A percentile compares a stretch with the other conserved stretches of the same genome.
Conservation (phyloP, 257 asterid species). For the Nicotiana obtusifolia region DNA sequence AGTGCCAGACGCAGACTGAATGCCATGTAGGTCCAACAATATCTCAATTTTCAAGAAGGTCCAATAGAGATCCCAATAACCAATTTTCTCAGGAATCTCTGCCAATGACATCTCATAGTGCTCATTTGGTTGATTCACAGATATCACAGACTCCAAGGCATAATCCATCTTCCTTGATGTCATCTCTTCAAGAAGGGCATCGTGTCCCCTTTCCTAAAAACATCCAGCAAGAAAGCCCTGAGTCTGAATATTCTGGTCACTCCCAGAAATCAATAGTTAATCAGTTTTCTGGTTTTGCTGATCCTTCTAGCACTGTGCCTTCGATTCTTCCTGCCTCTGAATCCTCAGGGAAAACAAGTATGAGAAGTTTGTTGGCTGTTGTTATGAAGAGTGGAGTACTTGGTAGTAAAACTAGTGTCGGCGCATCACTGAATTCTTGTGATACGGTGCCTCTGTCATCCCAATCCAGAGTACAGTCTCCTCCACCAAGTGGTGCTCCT, state of each 20-base stretch:
- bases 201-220: conserved; percentile 26
- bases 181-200: conserved; percentile 36
- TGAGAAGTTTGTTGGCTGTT: conserved; percentile 48
- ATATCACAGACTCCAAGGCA: conserved; percentile 28
- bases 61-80: conserved; percentile 22
- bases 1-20: conserved; percentile 29
- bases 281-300: conserved; percentile 33
- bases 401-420: conserved; percentile 22
- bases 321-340: conserved; percentile 32
- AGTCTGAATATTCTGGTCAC: conserved; percentile 16
- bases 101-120: conserved; percentile 30
- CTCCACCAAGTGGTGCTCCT: conserved; percentile 27
- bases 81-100: conserved; percentile 35
- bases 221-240: conserved; percentile 31
- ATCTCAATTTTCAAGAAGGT: conserved; percentile 36
- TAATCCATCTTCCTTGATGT: conserved; percentile 26
- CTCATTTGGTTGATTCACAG: conserved; percentile 26
- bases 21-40: conserved; percentile 63
- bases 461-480: conserved; percentile 18
- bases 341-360: conserved; percentile 50
- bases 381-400: conserved; percentile 47
- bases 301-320: conserved; percentile 35
- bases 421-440: conserved; percentile 29
- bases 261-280: conserved; percentile 2
- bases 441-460: conserved; percentile 29